phyloP scores from a whole-genome alignment of 345 rosid genomes.

The Arabis alpina region DNA sequence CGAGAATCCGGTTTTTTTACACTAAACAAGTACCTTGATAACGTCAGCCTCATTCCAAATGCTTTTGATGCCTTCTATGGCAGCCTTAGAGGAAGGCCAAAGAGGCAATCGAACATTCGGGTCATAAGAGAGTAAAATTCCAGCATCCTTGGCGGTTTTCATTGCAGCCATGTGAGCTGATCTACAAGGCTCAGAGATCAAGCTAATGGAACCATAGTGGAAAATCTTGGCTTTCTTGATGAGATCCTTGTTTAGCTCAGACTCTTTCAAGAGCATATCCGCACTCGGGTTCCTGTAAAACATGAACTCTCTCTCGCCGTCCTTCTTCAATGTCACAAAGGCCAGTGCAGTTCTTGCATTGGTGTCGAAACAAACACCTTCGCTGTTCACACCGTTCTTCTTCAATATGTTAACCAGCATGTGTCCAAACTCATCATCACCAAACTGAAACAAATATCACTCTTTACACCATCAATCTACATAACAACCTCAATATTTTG shows the following conservation, averaged over 20 bases:
- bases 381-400: conserved; percentile 57
- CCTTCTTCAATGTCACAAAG: conserved; percentile 60
- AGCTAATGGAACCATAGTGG: conserved; percentile 76
- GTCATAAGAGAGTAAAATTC: conserved; percentile 63
- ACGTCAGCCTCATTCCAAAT: conserved; percentile 70
- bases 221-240: conserved; percentile 69
- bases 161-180: conserved; percentile 72
- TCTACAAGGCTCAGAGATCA: conserved; percentile 72
- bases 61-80: conserved; percentile 65
- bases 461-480: not conserved
- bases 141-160: conserved; percentile 67
- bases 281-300: conserved; percentile 81
- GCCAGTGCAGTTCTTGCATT: conserved; percentile 73
- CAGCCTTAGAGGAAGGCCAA: conserved; percentile 66
- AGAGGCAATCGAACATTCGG: conserved; percentile 72
- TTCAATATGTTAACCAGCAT: conserved; percentile 67
- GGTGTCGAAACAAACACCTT: conserved; percentile 61
- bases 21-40: conserved; percentile 52
- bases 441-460: conserved; percentile 45
- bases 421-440: conserved; percentile 80
- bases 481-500: not conserved
- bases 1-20: not conserved
- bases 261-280: conserved; percentile 68
- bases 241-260: conserved; percentile 58
- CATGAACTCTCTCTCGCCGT: conserved; percentile 78